Base-by-base conservation (phyloP, 2,329 filamentous ascomycete species). In the Ascomycota sp. region DNA sequence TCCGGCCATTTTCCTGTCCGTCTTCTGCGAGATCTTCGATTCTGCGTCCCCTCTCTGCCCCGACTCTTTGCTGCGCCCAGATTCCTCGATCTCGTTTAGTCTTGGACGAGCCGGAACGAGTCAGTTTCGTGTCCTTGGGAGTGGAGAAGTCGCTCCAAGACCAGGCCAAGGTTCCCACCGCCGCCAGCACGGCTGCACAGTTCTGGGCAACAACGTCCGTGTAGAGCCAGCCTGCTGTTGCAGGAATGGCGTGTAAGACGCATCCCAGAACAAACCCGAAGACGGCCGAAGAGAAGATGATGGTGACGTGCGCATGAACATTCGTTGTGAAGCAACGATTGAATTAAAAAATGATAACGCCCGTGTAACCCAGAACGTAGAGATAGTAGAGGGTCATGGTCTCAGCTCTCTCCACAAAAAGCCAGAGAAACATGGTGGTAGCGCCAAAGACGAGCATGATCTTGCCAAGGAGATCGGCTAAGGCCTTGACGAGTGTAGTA, bases 281-380 rank as follows among this genome's bases (percentile, higher is more conserved):
- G 10, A 38, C 30, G 2, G 47, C 47, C 2, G 47, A 43, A 11
- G 35, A 35, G n/a, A 53, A 42, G 28, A 54, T 47, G 7, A 46
- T 46, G 15, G 38, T 40, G 27, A 52, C 43, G 30, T 54, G 51
- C 4, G 41, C 39, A 25, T 36, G 37, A 23, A 51, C 40, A 31
- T 51, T 46, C 2, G 42, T 51, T 10, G 51, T 53, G 38, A 55
- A 55, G 34, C 51, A 52, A 6, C 51, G 45, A 35, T 55, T 55
- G 42, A 53, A 52, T 32, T 55, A 51, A 36, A 54, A 52, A 13
- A 53, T 21, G 29, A 55, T 43, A 30, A 53, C 49, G 8, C 44
- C 40, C 1, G 47, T 45, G 36, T 55, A 55, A 1, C 48, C 51
- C 11, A 49, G 35, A 23, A 43, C 36, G 33, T 55, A 55, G 15